A percentile compares a stretch with the other conserved stretches of the same genome.
phyloP scores from a whole-genome alignment of 1,284 basidiomycete genomes.

The Rhodotorula sp. region DNA sequence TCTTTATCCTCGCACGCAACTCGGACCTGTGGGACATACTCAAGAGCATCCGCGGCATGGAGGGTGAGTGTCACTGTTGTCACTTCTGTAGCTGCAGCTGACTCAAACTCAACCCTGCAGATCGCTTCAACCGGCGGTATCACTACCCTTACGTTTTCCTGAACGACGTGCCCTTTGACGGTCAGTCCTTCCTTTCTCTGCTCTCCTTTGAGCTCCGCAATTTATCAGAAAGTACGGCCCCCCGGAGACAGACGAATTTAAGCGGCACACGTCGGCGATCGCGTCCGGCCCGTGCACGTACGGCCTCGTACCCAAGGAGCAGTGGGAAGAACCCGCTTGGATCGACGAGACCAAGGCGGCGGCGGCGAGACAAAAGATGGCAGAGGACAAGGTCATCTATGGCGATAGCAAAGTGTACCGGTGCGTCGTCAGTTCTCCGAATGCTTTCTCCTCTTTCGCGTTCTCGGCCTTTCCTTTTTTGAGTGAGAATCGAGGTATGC shows the following conservation, averaged over 20 bases:
- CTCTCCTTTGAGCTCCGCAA: background rate
- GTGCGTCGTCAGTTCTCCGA: background rate
- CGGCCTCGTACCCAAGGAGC: constrained; percentile 73
- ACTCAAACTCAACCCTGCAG: background rate
- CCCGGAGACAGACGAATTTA: constrained; percentile 63
- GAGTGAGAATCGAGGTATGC: no score
- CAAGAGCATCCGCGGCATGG: constrained; percentile 37
- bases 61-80: constrained; percentile 12
- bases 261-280: constrained; percentile 51
- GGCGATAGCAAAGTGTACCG: constrained; percentile 68
- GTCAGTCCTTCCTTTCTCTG: constrained; percentile 40
- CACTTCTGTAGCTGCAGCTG: no score
- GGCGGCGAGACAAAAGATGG: constrained; percentile 63
- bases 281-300: constrained; percentile 54
- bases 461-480: background rate
- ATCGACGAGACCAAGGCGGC: constrained; percentile 62
- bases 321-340: constrained; percentile 83
- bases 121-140: constrained; percentile 9
- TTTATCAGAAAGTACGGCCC: constrained; percentile 31
- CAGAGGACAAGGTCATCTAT: constrained; percentile 75
- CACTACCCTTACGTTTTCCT: constrained; percentile 48
- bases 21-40: constrained; percentile 70
- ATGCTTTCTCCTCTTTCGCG: background rate
- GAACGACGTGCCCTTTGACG: constrained; percentile 48
- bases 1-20: constrained; percentile 71